These are phyloP conservation scores for Geum urbanum DNA, from an alignment of 306 rosid genomes.

Conservation along the genomic window DNA sequence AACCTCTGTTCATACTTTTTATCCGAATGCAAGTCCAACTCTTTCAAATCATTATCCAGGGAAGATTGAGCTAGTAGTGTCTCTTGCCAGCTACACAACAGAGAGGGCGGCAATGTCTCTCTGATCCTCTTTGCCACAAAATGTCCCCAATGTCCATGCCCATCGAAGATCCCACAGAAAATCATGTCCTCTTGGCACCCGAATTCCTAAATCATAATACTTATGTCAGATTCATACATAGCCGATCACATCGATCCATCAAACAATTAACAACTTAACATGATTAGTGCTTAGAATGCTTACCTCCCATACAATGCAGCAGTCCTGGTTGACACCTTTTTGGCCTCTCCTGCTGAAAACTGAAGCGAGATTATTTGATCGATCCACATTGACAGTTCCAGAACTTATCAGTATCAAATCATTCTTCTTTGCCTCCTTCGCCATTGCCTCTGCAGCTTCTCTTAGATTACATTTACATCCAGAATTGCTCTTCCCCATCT, in stretches of 20 bases:
- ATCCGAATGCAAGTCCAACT: conserved; percentile 35
- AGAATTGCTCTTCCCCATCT: conserved; percentile 40
- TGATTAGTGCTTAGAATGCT: conserved; percentile 1
- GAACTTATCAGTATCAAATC: conserved; percentile 54
- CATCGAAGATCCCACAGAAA: conserved; percentile 86
- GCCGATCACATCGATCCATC: too few species aligned
- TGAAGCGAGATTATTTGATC: conserved; percentile 73
- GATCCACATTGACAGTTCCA: conserved; percentile 46
- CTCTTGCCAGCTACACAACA: conserved; percentile 83
- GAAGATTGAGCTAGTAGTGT: conserved; percentile 55
- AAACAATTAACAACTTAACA: not conserved
- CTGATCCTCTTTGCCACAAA: conserved; percentile 76
- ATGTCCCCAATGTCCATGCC: conserved; percentile 97
- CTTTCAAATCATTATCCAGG: conserved; percentile 32
- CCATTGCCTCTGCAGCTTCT: conserved; percentile 79
- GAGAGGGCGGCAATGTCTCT: conserved; percentile 69
- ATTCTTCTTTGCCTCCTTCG: conserved; percentile 74
- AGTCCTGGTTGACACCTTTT: conserved; percentile 90
- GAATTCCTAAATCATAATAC: conserved; percentile 49
- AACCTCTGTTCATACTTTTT: conserved; percentile 44
- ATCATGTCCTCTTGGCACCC: conserved; percentile 94
- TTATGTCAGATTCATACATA: too few species aligned
- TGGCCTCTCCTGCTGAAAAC: conserved; percentile 70
- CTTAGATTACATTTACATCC: conserved; percentile 36
- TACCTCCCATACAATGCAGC: conserved; percentile 99